Base-by-base conservation (phyloP, 352 stramenopile species). In the Elongisporangium senticosum region DNA sequence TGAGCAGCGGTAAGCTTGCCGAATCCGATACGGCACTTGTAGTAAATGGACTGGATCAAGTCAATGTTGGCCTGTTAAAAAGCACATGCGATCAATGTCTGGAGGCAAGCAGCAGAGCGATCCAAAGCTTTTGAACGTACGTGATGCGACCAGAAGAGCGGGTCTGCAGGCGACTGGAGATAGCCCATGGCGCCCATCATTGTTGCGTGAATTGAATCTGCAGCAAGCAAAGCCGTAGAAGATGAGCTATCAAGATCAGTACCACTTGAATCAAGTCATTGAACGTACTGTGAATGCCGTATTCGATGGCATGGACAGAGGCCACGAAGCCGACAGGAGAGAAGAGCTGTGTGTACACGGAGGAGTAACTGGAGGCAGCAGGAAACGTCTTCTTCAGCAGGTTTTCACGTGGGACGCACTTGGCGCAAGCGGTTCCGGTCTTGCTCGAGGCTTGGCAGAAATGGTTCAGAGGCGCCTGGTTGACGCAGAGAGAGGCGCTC, bases 71-170 rank as follows among this genome's bases (percentile, higher is more conserved):
- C 33, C 33, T 43, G 33, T 43, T 10, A 43, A 43, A n/a, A 43
- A 17, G 33, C 8, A 43, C 33, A 43, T 10, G 8, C 11, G 33
- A 43, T 43, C 10, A 43, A 10, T 43, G 33, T 43, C 33, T 43
- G 33, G 11, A 43, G 13, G 33, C 28, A 10, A 4, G 17, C 33
- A 43, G 23, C 10, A 43, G 33, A 17, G 33, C 33, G 8, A 15
- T 3, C 7, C 33, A 37, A 37, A 2, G 26, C 26, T 10, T 14
- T 43, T 28, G 19, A 20, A 40, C 33, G 33, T 19, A 59, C 64
- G 54, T 78, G 69, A 39, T 78, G 69, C 0, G 69, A 62, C 50
- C 56, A 76, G 56, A 81, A 78, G n/a, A 81, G 47, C 21, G 72
- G 72, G 49, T 78, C 72, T 0, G 61, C 8, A 0, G 73, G 69